Conservation (phyloP, 2,329 filamentous ascomycete species). For the Akanthomyces lecanii region DNA sequence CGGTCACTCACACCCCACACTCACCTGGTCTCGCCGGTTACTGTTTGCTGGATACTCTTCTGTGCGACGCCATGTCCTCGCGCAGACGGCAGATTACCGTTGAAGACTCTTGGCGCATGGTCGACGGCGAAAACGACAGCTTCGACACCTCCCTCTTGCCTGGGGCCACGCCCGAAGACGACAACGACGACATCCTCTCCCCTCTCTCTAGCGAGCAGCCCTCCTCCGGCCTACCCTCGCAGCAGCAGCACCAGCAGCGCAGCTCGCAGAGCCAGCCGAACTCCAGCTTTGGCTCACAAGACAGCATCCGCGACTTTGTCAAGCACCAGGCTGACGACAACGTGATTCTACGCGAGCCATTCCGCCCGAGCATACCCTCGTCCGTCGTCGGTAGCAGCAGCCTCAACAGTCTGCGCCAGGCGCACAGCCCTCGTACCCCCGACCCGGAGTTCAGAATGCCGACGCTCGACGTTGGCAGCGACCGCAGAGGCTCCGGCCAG, state of each 20-base stretch:
- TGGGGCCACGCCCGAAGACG: conserved; percentile 37
- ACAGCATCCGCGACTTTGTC: conserved; percentile 52
- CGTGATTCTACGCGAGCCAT: conserved; percentile 51
- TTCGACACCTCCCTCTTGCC: conserved; percentile 54
- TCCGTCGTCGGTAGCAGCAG: conserved; percentile 22
- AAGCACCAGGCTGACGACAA: conserved; percentile 52
- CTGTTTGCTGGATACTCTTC: neutral
- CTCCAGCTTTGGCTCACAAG: conserved; percentile 45
- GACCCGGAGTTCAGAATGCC: conserved; percentile 54
- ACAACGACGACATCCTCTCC: conserved; percentile 34
- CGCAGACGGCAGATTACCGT: conserved; percentile 31
- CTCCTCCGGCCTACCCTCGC: conserved; percentile 38
- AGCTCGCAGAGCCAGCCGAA: conserved; percentile 37
- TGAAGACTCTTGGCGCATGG: conserved; percentile 57
- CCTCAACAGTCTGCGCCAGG: conserved; percentile 16
- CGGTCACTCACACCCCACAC: neutral
- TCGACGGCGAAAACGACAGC: conserved; percentile 57
- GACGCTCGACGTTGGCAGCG: conserved; percentile 38
- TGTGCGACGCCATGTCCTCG: conserved; percentile 13
- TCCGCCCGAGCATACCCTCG: conserved; percentile 48
- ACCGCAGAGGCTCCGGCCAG: conserved; percentile 32
- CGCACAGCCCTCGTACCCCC: conserved; percentile 34
- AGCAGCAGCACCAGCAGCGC: conserved; percentile 29
- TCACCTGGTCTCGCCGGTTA: neutral
- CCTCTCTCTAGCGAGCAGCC: conserved; percentile 36